Percentiles rank a stretch among this genome's conserved stretches.
Conservation (phyloP, 2,329 filamentous ascomycete species). For the Trichoderma sp. region DNA sequence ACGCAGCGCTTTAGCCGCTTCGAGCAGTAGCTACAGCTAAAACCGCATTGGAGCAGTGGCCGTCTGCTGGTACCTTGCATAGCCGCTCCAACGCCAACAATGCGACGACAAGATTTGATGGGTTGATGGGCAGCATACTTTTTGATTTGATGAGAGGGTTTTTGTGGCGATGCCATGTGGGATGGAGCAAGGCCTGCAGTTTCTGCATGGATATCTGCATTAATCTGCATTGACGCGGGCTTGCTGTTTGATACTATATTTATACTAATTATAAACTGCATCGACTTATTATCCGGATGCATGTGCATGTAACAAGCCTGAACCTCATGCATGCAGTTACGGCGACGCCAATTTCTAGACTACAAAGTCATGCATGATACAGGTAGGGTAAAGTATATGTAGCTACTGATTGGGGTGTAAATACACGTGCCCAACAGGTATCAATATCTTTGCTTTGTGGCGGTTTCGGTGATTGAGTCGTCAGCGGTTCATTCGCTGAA, state of each 20-base stretch:
- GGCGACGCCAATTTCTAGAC: neutral
- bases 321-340: neutral
- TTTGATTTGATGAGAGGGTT: neutral
- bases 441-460: neutral
- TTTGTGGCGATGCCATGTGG: neutral
- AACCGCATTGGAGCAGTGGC: conserved; percentile 5
- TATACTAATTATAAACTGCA: neutral
- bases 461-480: neutral
- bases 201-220: neutral
- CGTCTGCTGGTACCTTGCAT: conserved; percentile 13
- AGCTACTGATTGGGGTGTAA: neutral
- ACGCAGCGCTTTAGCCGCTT: conserved; percentile 10
- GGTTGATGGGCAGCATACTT: neutral
- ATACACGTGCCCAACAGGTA: neutral
- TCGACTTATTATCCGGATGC: neutral
- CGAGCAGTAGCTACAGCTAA: neutral
- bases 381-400: neutral
- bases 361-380: neutral
- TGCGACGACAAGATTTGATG: neutral
- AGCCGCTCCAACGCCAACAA: conserved; percentile 12
- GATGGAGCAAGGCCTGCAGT: neutral
- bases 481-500: neutral
- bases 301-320: neutral
- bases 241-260: neutral
- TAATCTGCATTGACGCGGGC: neutral